Conservation (phyloP, 108 stramenopile genomes). For the Fragilaria radians region DNA sequence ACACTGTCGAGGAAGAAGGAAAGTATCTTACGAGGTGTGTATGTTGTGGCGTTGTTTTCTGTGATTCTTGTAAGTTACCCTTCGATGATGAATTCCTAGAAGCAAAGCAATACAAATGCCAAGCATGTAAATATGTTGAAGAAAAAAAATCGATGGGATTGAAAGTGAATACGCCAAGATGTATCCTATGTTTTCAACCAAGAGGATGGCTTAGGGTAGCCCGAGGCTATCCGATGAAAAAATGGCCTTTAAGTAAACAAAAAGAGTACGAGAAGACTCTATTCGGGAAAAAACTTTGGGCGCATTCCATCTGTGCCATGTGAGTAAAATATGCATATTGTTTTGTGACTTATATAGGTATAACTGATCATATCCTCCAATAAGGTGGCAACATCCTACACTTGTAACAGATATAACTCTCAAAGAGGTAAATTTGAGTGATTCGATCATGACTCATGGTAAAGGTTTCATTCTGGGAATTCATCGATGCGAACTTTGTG, state of each 20-base stretch:
- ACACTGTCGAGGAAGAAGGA: slow-evolving; percentile 26
- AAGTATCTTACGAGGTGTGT: slow-evolving; percentile 37
- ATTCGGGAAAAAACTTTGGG: slow-evolving; percentile 47
- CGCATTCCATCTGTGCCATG: slow-evolving; percentile 67
- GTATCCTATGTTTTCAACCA: slow-evolving; percentile 57
- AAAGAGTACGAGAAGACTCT: slow-evolving; percentile 40
- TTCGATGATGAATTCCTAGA: slow-evolving; percentile 16
- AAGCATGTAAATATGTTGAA: slow-evolving; percentile 33
- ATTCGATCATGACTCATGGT: slow-evolving; percentile 66
- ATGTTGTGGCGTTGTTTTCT: slow-evolving; percentile 43
- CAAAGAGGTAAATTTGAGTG: slow-evolving; percentile 36
- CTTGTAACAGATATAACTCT: slow-evolving; percentile 6
- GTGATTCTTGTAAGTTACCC: slow-evolving; percentile 36
- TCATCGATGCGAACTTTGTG: slow-evolving; percentile 58
- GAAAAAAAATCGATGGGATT: slow-evolving; percentile 18
- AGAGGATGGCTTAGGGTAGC: slow-evolving; percentile 44
- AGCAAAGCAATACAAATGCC: slow-evolving; percentile 24
- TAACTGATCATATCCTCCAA: background rate
- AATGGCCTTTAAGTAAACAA: slow-evolving; percentile 24
- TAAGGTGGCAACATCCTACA: slow-evolving; percentile 44
- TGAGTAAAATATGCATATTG: slow-evolving; percentile 31
- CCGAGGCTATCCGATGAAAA: slow-evolving; percentile 43
- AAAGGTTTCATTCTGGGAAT: slow-evolving; percentile 33
- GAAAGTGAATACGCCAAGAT: slow-evolving; percentile 39
- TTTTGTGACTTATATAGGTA: background rate